Evolutionary conservation across 331 rosid species (phyloP), one percentile per base, ranked within the genome.

Genomic region (Quercus phellos): DNA sequence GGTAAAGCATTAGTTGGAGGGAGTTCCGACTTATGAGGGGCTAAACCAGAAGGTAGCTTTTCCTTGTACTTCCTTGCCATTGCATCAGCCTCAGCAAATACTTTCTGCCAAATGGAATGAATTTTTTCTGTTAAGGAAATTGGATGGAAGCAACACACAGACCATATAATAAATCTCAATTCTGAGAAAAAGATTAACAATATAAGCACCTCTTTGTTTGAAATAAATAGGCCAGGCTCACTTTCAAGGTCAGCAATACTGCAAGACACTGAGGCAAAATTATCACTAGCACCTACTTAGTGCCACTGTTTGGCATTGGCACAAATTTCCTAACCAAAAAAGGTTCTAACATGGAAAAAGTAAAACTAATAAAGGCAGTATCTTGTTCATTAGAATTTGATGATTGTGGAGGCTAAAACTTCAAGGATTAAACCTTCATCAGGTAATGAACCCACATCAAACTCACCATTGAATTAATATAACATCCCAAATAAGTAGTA

Each of bases 171-270:
- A 68, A 16, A 19, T 51, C 73, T 55, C 68, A 66, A 6, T 74
- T 27, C 26, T 22, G 46, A 34, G 76, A 51, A 77, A 35, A 74
- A 30, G 2, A 60, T 5, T 53, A 35, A 22, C 3, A 5, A 26
- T 6, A 26, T 80, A 55, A 21, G 18, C 81, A 86, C 97, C 95
- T 91, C 89, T 79, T 84, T 90, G 83, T 93, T 78, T 35, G 91
- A 78, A 50, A 91, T 80, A 76, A 93, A 90, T 64, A 93, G 92
- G 67, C 95, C 98, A n/a, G 90, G 95, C 81, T 90, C 97, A 32
- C 93, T 93, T 82, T 93, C 98, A 73, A 93, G 97, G 18, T 82
- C 98, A 3, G 94, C 97, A 77, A 79, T 93, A 84, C 98, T 93
- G 93, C 84, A 82, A 70, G 63, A 43, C 59, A 78, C 16, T 72